Evolutionary conservation across 1,139 yeast genomes (phyloP).

Genomic region (Scheffersomyces illinoinensis): DNA sequence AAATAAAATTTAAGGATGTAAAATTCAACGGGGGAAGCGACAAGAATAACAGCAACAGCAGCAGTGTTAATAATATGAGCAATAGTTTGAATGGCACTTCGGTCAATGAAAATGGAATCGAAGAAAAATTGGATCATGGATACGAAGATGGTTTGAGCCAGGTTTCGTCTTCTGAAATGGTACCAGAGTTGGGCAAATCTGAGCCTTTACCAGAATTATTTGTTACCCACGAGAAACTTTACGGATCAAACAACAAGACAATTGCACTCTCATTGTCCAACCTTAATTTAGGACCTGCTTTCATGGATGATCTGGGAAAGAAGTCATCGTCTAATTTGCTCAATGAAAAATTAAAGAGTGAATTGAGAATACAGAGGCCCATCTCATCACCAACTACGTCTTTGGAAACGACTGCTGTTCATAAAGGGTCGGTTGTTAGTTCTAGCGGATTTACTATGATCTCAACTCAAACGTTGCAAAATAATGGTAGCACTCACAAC

Average conservation of each 20-base stretch:
- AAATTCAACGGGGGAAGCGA: slow-evolving; percentile 18
- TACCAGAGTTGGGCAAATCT: slow-evolving; percentile 9
- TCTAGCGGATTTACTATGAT: not conserved
- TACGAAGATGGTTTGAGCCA: not conserved
- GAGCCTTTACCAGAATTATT: slow-evolving; percentile 30
- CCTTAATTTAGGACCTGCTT: not conserved
- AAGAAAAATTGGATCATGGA: not conserved
- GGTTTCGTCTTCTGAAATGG: not conserved
- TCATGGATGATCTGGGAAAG: not conserved
- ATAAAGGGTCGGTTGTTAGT: slow-evolving; percentile 11
- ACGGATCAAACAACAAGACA: slow-evolving; percentile 10
- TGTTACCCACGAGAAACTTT: slow-evolving; percentile 37
- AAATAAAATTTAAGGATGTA: slow-evolving; percentile 31
- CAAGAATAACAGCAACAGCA: slow-evolving; percentile 1
- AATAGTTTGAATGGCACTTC: not conserved
- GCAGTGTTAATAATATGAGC: not conserved
- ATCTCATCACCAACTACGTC: slow-evolving; percentile 26
- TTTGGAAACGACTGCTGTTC: slow-evolving; percentile 24
- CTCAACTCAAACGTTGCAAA: not conserved
- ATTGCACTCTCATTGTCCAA: slow-evolving; percentile 1
- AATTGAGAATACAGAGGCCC: slow-evolving; percentile 17
- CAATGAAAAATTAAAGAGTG: slow-evolving; percentile 18
- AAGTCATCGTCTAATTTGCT: slow-evolving; percentile 9
- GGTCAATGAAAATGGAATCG: not conserved
- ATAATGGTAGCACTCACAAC: slow-evolving; percentile 1